Evolutionary conservation across 164 flowering plant genomes (phyloP).

Genomic region (Chimonanthus praecox): DNA sequence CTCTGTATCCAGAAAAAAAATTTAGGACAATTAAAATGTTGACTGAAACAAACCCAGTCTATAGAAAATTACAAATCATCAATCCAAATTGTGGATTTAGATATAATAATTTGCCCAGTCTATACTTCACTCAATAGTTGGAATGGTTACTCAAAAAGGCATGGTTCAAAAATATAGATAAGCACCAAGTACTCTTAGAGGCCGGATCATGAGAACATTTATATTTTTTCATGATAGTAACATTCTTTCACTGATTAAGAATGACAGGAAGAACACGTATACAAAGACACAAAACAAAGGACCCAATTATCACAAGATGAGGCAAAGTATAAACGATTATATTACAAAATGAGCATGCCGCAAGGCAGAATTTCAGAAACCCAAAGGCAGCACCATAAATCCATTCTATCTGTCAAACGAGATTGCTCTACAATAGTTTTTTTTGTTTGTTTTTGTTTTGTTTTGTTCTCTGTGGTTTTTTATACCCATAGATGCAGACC

Average conservation of each 20-base stretch:
- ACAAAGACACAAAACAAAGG: background rate
- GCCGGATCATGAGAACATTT: background rate
- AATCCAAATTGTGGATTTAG: background rate
- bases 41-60: background rate
- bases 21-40: background rate
- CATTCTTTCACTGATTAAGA: background rate
- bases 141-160: too few relatives aligned
- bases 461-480: background rate
- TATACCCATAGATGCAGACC: background rate
- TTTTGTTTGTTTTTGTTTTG: background rate
- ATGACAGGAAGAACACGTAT: background rate
- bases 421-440: background rate
- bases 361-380: background rate
- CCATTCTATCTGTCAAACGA: background rate
- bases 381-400: background rate
- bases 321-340: background rate
- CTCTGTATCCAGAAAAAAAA: constrained; percentile 53
- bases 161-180: background rate
- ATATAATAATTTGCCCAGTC: too few relatives aligned
- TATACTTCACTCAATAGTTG: too few relatives aligned
- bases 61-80: background rate
- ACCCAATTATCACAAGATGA: background rate
- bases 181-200: background rate
- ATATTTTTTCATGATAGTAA: background rate
- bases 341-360: background rate